Percentiles rank a stretch among this genome's conserved stretches.
phyloP scores from a whole-genome alignment of 1,139 yeast species.

The Neolecta irregularis region DNA sequence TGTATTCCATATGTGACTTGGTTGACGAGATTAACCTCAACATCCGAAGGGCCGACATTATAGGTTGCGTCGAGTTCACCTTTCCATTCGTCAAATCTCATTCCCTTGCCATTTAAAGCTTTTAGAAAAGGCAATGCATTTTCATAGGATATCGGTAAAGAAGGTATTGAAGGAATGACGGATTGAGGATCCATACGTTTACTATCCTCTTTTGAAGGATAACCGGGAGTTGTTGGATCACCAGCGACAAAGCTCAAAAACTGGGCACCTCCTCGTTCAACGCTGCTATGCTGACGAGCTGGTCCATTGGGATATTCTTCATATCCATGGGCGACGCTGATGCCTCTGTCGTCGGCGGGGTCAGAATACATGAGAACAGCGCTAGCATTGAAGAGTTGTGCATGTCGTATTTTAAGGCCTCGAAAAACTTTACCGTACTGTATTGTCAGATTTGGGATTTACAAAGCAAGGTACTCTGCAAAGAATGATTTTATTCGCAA shows the following conservation, averaged over 20 bases:
- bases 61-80: conserved; percentile 39
- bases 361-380: conserved; percentile 50
- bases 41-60: conserved; percentile 44
- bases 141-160: conserved; percentile 42
- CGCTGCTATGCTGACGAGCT: conserved; percentile 51
- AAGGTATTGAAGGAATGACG: conserved; percentile 44
- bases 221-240: conserved; percentile 81
- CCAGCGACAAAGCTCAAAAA: conserved; percentile 68
- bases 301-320: conserved; percentile 50
- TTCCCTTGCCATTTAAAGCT: conserved; percentile 41
- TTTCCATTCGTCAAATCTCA: conserved; percentile 30
- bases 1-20: conserved; percentile 40
- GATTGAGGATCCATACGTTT: conserved; percentile 34
- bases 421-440: conserved; percentile 43
- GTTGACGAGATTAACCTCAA: conserved; percentile 29
- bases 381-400: conserved; percentile 45
- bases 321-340: conserved; percentile 37
- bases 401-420: conserved; percentile 53
- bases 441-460: conserved; percentile 2
- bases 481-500: conserved; percentile 41
- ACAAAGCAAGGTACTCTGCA: not conserved
- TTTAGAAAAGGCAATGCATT: conserved; percentile 44
- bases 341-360: conserved; percentile 47
- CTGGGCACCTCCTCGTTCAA: conserved; percentile 74
- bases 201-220: conserved; percentile 45